Conservation (phyloP, 2,329 filamentous ascomycete species). For the Mycocentrospora acerina region DNA sequence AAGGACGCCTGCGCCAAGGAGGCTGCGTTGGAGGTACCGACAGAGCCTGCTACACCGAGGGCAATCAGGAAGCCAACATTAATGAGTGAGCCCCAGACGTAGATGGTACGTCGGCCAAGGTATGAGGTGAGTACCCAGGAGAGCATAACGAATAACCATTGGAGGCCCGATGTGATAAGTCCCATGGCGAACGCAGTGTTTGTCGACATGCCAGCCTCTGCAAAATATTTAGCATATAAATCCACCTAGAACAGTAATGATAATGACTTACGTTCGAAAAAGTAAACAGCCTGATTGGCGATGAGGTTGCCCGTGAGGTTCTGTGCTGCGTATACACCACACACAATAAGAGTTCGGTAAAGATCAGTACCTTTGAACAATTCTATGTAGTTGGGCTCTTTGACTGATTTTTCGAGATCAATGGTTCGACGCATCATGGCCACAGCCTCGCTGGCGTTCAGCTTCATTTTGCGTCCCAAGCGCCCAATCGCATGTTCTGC, state of each 20-base stretch:
- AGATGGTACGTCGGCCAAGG: conserved; percentile 64
- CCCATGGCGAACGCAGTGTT: conserved; percentile 62
- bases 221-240: conserved; percentile 13
- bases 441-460: conserved; percentile 49
- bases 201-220: conserved; percentile 61
- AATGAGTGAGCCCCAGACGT: conserved; percentile 60
- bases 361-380: conserved; percentile 58
- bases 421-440: conserved; percentile 62
- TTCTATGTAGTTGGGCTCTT: conserved; percentile 53
- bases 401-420: conserved; percentile 54
- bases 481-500: conserved; percentile 52
- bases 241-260: conserved; percentile 22
- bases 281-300: conserved; percentile 64
- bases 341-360: conserved; percentile 58
- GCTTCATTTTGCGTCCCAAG: conserved; percentile 49
- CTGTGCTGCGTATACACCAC: conserved; percentile 60
- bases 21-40: conserved; percentile 45
- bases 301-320: conserved; percentile 65
- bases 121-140: conserved; percentile 68
- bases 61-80: conserved; percentile 57
- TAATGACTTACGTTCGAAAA: conserved; percentile 55
- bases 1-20: conserved; percentile 61
- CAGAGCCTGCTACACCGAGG: conserved; percentile 61
- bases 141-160: conserved; percentile 63
- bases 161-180: conserved; percentile 65